Conservation (phyloP, 805 yeast species). For the Groenewaldozyma salmanticensis region DNA sequence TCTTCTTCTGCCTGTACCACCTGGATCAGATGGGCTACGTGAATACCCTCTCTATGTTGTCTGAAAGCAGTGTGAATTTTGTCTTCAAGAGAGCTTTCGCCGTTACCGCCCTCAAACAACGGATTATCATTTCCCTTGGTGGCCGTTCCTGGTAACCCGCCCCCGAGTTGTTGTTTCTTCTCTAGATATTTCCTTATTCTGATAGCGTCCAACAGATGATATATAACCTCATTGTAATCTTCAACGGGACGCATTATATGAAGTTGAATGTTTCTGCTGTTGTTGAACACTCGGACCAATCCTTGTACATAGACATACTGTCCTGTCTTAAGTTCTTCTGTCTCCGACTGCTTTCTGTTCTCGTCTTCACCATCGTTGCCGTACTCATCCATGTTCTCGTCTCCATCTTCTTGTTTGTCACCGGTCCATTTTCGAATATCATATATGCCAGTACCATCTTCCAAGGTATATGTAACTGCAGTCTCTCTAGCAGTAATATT, state of each 20-base stretch:
- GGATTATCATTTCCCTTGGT: background rate
- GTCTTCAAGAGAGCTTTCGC: too few species aligned
- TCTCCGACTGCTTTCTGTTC: constrained; percentile 19
- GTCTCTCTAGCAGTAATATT: constrained; percentile 34
- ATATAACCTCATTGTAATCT: constrained; percentile 51
- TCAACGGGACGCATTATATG: constrained; percentile 38
- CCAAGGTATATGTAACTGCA: constrained; percentile 39
- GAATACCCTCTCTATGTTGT: too few species aligned
- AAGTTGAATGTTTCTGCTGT: constrained; percentile 41
- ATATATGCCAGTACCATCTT: constrained; percentile 58
- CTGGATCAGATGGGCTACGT: too few species aligned
- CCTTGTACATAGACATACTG: constrained; percentile 44
- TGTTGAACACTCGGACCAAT: constrained; percentile 38
- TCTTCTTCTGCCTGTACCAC: too few species aligned
- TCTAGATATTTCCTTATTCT: constrained; percentile 6
- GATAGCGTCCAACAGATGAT: constrained; percentile 52
- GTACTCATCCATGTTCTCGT: constrained; percentile 24
- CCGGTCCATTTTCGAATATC: constrained; percentile 46
- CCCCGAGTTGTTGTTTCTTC: background rate
- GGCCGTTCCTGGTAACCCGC: too few species aligned
- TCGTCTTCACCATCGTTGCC: constrained; percentile 20
- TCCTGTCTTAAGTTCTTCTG: constrained; percentile 28
- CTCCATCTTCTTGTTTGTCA: constrained; percentile 14
- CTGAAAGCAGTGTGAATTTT: too few species aligned
- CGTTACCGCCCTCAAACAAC: background rate